phyloP scores from a whole-genome alignment of 306 rosid species.

The Lagenaria siceraria region DNA sequence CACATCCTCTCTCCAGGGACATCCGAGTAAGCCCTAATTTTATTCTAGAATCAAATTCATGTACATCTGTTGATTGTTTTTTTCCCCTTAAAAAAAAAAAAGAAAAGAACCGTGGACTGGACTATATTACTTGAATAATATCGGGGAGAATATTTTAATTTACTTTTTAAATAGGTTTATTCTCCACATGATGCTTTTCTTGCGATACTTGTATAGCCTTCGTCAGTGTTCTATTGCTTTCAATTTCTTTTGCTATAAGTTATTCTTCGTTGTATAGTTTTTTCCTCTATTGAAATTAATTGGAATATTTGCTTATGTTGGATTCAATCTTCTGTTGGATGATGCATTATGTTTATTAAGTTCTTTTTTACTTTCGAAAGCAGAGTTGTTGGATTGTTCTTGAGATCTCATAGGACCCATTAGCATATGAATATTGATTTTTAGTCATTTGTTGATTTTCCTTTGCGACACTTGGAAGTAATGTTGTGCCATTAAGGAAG shows the following conservation, averaged over 20 bases:
- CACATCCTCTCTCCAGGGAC: constrained; percentile 94
- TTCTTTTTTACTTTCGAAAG: neutral
- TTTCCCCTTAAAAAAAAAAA: too few relatives aligned
- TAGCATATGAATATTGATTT: neutral
- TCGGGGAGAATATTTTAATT: neutral
- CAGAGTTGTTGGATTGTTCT: neutral
- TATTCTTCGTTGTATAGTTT: neutral
- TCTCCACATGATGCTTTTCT: neutral
- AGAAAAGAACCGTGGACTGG: neutral
- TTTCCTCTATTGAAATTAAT: neutral
- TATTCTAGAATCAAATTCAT: neutral
- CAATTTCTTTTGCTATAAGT: neutral
- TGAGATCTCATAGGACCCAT: neutral
- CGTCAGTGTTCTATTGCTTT: neutral
- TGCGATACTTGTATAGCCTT: neutral
- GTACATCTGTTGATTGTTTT: neutral
- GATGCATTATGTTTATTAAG: neutral
- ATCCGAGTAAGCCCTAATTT: constrained; percentile 48
- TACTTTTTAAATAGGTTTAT: neutral
- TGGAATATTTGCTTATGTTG: neutral
- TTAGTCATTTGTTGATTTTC: neutral
- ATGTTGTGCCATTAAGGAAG: neutral
- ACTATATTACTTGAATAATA: neutral
- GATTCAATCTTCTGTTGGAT: neutral
- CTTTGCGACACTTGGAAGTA: neutral